Base-by-base conservation (phyloP, 495 filamentous ascomycete genomes). In the Annulohypoxylon moriforme region DNA sequence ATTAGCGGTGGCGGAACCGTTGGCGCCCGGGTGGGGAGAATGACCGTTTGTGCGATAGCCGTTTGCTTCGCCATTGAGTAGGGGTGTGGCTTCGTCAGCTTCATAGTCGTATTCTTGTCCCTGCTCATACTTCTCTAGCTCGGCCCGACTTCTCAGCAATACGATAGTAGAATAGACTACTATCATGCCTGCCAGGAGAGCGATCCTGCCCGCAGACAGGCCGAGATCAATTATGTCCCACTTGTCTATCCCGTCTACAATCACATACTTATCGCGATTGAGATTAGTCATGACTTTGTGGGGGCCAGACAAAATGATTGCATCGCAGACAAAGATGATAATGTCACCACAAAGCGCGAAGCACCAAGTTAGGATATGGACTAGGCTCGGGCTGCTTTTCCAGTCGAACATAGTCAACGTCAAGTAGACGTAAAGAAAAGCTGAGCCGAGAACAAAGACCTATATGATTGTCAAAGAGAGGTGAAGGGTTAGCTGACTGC, bases 341-440 rank as follows among this genome's bases (percentile, higher is more conserved):
- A 90, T 63, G 78, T 97, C 94, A 60, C 92, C 82, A 18, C 89
- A 78, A 27, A 90, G 73, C 22, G 89, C 90, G 44, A 93, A 76
- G 33, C 83, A 75, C 94, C 94, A 97, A 59, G 91, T 89, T 16
- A 89, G 79, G 46, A 93, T 85, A 76, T 96, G 93, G 25, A 90
- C 88, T 18, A 86, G 77, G 29, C 86, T 92, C 3, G 94, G 94
- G 22, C 92, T 89, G 5, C 91, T 88, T 61, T 86, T 86, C 56
- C 90, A 90, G 77, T 97, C 94, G 70, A 97, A 81, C 55, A 97
- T 82, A 22, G 93, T 91, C 72, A 97, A 89, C 49, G 95, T 86
- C 44, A 88, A 81, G 60, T 89, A 86, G 62, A 88, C 77, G 75
- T 86, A 86, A 24, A 88, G 76, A 64, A 86, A 88, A 0, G 81